Evolutionary conservation across 371 early-diverging fungal species (phyloP).

Genomic region (Mucor saturninus): DNA sequence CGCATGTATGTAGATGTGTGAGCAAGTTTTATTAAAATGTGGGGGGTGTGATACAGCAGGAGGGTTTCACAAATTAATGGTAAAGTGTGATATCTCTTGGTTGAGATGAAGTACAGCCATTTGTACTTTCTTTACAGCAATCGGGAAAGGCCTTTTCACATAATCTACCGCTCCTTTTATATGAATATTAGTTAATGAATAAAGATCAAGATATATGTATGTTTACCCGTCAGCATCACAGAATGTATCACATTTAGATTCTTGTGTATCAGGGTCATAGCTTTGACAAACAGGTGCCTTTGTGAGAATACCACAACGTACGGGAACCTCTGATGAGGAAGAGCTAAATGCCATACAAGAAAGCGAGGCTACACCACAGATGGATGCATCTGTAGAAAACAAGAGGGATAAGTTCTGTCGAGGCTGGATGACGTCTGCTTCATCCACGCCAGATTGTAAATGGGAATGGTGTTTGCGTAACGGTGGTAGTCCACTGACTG

Average conservation of each 20-base stretch:
- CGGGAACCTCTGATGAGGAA: not conserved
- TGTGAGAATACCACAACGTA: conserved; percentile 9
- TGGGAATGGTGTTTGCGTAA: conserved; percentile 17
- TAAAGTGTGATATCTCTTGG: conserved; percentile 13
- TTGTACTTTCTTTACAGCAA: conserved; percentile 7
- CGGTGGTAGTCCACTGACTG: conserved; percentile 6
- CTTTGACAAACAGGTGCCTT: conserved; percentile 15
- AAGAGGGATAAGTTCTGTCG: not conserved
- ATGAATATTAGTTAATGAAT: not conserved
- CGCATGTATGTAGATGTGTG: no score
- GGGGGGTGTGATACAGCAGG: no score
- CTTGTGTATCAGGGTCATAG: conserved; percentile 1
- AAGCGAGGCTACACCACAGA: conserved; percentile 14
- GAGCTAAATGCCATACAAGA: conserved; percentile 21
- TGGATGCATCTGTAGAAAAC: not conserved
- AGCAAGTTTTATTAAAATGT: no score
- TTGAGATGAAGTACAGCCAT: conserved; percentile 16
- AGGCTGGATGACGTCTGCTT: conserved; percentile 1
- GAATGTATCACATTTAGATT: conserved; percentile 15
- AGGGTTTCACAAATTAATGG: not conserved
- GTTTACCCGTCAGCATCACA: conserved; percentile 21
- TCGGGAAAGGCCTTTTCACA: conserved; percentile 9
- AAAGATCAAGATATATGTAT: no score
- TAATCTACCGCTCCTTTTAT: conserved; percentile 12
- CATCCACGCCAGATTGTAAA: conserved; percentile 11